These are phyloP conservation scores for Cladosporium sp. DNA, from an alignment of 2,329 filamentous ascomycete genomes.

Conservation along the genomic window DNA sequence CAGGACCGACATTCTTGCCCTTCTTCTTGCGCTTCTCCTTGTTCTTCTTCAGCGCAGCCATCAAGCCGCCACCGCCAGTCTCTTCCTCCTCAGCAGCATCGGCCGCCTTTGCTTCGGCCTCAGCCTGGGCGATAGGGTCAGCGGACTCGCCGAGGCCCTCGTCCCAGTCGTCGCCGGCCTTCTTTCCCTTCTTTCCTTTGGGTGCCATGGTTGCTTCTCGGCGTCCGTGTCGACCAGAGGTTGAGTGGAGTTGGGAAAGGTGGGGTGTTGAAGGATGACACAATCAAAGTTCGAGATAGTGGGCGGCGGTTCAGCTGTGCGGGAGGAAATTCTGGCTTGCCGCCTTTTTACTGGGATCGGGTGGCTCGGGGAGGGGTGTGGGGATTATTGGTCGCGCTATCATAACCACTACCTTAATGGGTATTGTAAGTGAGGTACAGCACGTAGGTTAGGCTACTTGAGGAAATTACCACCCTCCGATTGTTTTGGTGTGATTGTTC, in stretches of 20 bases:
- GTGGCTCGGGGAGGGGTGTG: constrained; percentile 7
- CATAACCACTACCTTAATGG: background rate
- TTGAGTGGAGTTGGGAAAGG: constrained; percentile 7
- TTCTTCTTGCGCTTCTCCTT: constrained; percentile 85
- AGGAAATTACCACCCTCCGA: background rate
- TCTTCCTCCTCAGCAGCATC: constrained; percentile 54
- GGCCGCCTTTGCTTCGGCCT: constrained; percentile 44
- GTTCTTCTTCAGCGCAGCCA: constrained; percentile 55
- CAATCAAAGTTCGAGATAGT: constrained; percentile 7
- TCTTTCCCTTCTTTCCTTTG: constrained; percentile 93
- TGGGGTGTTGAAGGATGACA: constrained; percentile 12
- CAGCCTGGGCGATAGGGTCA: constrained; percentile 58
- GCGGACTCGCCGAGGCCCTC: constrained; percentile 80
- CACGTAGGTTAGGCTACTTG: background rate
- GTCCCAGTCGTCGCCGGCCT: constrained; percentile 89
- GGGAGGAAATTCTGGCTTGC: constrained; percentile 18
- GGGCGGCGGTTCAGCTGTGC: constrained; percentile 10
- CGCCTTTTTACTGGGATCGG: constrained; percentile 26
- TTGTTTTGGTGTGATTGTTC: background rate
- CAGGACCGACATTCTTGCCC: constrained; percentile 66
- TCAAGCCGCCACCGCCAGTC: constrained; percentile 50
- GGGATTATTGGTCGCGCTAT: background rate
- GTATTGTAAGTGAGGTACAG: background rate
- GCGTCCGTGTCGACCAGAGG: constrained; percentile 10
- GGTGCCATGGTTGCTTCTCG: constrained; percentile 66